Conservation (phyloP, 345 rosid genomes). For the Brassica incana region DNA sequence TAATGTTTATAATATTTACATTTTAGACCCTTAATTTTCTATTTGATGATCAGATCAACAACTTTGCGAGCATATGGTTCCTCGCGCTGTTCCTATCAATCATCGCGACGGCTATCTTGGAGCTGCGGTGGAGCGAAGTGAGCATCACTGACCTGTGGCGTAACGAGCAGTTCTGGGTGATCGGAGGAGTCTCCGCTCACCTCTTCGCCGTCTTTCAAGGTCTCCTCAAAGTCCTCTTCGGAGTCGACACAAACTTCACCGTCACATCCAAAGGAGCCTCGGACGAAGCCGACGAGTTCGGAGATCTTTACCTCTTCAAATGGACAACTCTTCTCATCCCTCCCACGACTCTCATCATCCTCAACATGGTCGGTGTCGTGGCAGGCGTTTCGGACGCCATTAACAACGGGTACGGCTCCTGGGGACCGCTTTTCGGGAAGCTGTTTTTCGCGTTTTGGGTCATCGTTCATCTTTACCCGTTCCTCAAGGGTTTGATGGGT, state of each 20-base stretch:
- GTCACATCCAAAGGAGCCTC: constrained; percentile 85
- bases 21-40: background rate
- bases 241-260: constrained; percentile 93
- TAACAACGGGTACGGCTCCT: constrained; percentile 80
- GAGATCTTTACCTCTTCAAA: constrained; percentile 93
- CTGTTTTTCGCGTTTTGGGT: constrained; percentile 93
- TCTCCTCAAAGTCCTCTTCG: constrained; percentile 90
- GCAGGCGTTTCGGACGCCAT: constrained; percentile 91
- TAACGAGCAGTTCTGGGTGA: constrained; percentile 98
- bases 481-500: constrained; percentile 97
- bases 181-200: constrained; percentile 95
- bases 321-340: constrained; percentile 98
- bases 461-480: constrained; percentile 92
- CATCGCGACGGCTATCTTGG: constrained; percentile 79
- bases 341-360: constrained; percentile 86
- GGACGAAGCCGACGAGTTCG: constrained; percentile 61
- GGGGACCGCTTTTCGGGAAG: constrained; percentile 96
- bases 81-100: constrained; percentile 85
- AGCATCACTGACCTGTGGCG: constrained; percentile 93
- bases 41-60: constrained; percentile 57
- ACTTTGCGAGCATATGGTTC: constrained; percentile 86
- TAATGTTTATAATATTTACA: background rate
- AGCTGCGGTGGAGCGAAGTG: constrained; percentile 90
- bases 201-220: constrained; percentile 97
- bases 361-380: constrained; percentile 86